These are phyloP conservation scores for Euphorbia corollata DNA, from an alignment of 441 rosid species.

Conservation along the genomic window DNA sequence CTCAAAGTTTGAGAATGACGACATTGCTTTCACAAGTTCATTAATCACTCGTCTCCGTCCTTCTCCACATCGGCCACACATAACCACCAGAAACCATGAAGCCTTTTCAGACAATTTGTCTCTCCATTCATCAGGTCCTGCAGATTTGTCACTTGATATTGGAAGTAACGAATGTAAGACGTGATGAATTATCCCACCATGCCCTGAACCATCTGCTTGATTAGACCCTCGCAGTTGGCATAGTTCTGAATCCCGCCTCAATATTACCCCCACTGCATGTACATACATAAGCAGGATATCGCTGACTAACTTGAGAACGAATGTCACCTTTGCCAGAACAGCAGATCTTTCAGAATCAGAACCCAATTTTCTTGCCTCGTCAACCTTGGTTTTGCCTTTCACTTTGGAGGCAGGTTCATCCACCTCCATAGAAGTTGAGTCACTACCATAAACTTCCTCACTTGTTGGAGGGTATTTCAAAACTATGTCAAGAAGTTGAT, in stretches of 20 bases:
- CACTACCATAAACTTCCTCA: conserved; percentile 44
- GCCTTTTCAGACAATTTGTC: conserved; percentile 87
- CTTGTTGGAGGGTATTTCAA: conserved; percentile 48
- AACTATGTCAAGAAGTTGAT: conserved; percentile 91
- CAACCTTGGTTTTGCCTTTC: conserved; percentile 90
- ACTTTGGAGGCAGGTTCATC: conserved; percentile 72
- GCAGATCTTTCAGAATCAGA: conserved; percentile 78
- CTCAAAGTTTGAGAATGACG: conserved; percentile 57
- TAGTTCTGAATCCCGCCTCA: conserved; percentile 79
- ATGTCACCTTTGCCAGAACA: conserved; percentile 79
- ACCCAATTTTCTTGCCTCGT: conserved; percentile 54
- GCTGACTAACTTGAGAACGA: conserved; percentile 81
- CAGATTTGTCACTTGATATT: conserved; percentile 55
- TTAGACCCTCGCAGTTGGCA: conserved; percentile 64
- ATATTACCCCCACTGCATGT: conserved; percentile 78
- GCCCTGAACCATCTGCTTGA: conserved; percentile 46
- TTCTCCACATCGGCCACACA: conserved; percentile 88
- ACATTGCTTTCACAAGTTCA: conserved; percentile 82
- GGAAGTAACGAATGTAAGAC: conserved; percentile 79
- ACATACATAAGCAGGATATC: conserved; percentile 84
- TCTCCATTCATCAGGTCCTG: conserved; percentile 87
- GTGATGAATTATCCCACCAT: conserved; percentile 72
- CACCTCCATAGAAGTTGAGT: conserved; percentile 62
- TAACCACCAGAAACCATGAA: conserved; percentile 80
- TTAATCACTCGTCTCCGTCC: conserved; percentile 78